Conservation (phyloP, 805 yeast genomes). For the Candida khao-thaluensis region DNA sequence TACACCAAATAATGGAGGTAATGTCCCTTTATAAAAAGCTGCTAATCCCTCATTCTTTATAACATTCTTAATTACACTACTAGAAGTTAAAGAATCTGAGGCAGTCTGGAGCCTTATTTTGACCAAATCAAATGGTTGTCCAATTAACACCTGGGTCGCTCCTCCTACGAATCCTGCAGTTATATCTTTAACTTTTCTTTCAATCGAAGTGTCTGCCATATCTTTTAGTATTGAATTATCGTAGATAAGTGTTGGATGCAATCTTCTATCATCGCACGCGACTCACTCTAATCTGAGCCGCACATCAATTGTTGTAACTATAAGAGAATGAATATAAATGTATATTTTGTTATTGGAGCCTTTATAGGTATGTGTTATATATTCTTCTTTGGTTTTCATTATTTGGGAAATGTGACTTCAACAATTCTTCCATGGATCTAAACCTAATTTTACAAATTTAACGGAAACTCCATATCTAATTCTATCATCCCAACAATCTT, state of each 20-base stretch:
- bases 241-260: not conserved
- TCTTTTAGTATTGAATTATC: not conserved
- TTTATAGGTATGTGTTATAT: too few relatives aligned
- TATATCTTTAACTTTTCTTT: conserved; percentile 40
- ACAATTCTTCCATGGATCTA: conserved; percentile 13
- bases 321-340: too few relatives aligned
- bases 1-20: conserved; percentile 45
- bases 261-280: conserved; percentile 3
- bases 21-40: conserved; percentile 47
- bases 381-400: too few relatives aligned
- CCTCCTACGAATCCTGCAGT: conserved; percentile 48
- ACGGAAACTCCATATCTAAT: conserved; percentile 6
- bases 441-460: conserved; percentile 12
- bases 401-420: too few relatives aligned
- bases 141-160: conserved; percentile 46
- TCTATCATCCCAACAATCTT: conserved; percentile 13
- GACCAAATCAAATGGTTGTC: conserved; percentile 47
- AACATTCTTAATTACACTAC: conserved; percentile 34
- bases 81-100: conserved; percentile 27
- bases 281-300: conserved; percentile 1
- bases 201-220: conserved; percentile 32
- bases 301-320: too few relatives aligned
- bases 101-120: conserved; percentile 44
- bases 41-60: conserved; percentile 40
- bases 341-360: too few relatives aligned